Conservation (phyloP, 805 yeast species). For the Diddensiella transvaalensis region DNA sequence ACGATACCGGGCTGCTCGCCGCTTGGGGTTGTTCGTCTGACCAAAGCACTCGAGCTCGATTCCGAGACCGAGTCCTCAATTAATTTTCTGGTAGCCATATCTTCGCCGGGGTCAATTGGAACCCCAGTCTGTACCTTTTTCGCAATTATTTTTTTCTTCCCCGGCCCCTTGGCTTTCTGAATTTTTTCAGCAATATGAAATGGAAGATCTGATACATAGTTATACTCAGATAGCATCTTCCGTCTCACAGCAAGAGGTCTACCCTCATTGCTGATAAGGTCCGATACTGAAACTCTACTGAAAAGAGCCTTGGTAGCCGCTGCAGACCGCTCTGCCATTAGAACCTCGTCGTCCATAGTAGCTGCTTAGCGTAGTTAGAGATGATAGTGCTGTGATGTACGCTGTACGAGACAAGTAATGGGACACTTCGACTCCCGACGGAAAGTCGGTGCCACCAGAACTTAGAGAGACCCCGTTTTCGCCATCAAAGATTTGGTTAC, state of each 20-base stretch:
- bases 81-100: slow-evolving; percentile 17
- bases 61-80: slow-evolving; percentile 16
- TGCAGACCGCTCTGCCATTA: no score
- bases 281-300: neutral
- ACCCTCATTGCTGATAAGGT: neutral
- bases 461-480: no score
- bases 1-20: neutral
- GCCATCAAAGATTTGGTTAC: no score
- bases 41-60: neutral
- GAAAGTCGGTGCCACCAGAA: no score
- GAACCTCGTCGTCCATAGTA: neutral
- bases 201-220: slow-evolving; percentile 25
- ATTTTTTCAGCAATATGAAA: slow-evolving; percentile 25
- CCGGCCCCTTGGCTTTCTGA: slow-evolving; percentile 4
- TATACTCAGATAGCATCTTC: slow-evolving; percentile 23
- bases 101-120: slow-evolving; percentile 14
- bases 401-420: neutral
- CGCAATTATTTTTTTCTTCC: slow-evolving; percentile 11
- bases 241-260: neutral
- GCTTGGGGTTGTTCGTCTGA: neutral
- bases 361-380: no score
- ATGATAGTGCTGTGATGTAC: neutral
- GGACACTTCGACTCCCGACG: no score
- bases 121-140: slow-evolving; percentile 14
- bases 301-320: neutral